Percentiles rank a stretch among this genome's conserved stretches.
Evolutionary conservation across 139 green algal genomes (phyloP).

Genomic region (Tetradesmus lagerheimii): DNA sequence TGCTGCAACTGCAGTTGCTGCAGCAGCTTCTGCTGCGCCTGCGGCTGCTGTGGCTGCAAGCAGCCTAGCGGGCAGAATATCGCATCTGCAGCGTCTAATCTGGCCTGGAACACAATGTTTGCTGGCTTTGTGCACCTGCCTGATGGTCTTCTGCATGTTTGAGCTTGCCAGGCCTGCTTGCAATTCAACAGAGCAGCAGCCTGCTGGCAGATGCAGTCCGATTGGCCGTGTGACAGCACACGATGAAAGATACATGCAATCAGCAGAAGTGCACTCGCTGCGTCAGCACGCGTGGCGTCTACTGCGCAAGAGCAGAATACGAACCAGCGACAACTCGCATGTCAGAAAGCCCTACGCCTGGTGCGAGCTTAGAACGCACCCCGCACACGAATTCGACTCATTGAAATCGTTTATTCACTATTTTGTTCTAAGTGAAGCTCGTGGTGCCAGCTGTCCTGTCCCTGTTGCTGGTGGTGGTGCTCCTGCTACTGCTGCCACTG

Average conservation of each 20-base stretch:
- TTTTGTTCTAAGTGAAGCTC: too few relatives aligned
- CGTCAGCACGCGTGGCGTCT: too few relatives aligned
- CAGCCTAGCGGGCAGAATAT: background rate
- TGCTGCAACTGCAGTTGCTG: background rate
- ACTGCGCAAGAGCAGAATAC: background rate
- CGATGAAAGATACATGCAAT: too few relatives aligned
- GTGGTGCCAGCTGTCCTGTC: background rate
- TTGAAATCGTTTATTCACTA: background rate
- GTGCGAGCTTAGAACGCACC: too few relatives aligned
- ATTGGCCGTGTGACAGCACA: background rate
- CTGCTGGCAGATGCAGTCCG: background rate
- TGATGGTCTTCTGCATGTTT: background rate
- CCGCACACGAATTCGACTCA: too few relatives aligned
- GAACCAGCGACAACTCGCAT: background rate
- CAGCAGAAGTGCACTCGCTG: too few relatives aligned
- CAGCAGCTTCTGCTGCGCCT: background rate
- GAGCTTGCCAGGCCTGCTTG: background rate
- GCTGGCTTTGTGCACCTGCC: background rate
- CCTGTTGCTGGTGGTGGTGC: background rate
- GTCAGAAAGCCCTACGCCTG: background rate
- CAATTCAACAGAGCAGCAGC: background rate
- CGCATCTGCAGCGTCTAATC: background rate
- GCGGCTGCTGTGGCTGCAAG: slow-evolving; percentile 6
- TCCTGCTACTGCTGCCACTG: background rate
- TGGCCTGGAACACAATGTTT: background rate